Evolutionary conservation across 2,329 filamentous ascomycete genomes (phyloP), one percentile per base, ranked within the genome.

Genomic region (Beauveria sp.): DNA sequence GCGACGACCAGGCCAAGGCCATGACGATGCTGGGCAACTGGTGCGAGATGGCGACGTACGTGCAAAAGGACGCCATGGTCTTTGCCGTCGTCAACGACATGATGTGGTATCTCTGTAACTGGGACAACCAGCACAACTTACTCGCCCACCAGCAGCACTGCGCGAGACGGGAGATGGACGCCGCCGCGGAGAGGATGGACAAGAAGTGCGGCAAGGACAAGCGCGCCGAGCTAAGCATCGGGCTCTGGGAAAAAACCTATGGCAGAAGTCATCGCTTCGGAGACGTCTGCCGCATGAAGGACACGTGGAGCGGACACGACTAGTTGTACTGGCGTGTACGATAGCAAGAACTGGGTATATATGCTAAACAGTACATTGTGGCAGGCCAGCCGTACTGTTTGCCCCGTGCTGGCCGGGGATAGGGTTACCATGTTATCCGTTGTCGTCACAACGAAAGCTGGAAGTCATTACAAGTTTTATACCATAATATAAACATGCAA

Each of bases 21-120:
- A 55, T 55, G 59, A 5, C n/a, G 5, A 48, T 55, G 52, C 52
- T 61, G 34, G 52, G 9, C 22, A 61, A 61, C 59, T 61, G 59
- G 59, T 61, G 59, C 52, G 59, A 61, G 52, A 10, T 46, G 37
- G 22, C 16, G n/a, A 20, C 28, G n/a, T 22, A 12, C n/a, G 18
- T 51, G 10, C 34, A 61, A 9, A 44, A 43, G 46, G 44, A 26
- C 46, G 44, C 28, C 46, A 43, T 61, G 18, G 52, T 44, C 22
- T 18, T 50, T 24, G 59, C 44, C 43, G 1, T 56, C 10, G 18
- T 26, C 34, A 50, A 55, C 43, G 59, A 55, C 52, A 61, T 61
- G 59, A 7, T 55, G 3, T 61, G 34, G 30, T 61, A 50, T n/a
- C 6, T 50, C 12, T 61, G 59, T 46, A 55, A 51, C 52, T 56